These are phyloP conservation scores for Phytophthora idaei DNA, from an alignment of 352 stramenopile species.

Conservation along the genomic window DNA sequence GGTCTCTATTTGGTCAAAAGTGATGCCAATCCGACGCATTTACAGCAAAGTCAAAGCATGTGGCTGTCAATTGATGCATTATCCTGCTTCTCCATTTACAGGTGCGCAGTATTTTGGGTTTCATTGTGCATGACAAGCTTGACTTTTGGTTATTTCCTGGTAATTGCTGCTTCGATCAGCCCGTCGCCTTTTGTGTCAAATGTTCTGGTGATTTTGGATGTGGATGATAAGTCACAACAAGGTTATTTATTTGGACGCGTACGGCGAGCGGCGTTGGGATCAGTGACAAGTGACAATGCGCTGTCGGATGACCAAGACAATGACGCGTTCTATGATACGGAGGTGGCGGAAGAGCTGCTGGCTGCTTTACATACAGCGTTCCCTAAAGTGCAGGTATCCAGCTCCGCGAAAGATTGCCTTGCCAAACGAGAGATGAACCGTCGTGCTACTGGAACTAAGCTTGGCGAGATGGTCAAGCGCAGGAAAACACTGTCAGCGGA, in stretches of 20 bases:
- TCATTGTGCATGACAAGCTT: not conserved
- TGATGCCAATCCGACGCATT: not conserved
- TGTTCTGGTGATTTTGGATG: slow-evolving; percentile 58
- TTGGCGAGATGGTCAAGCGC: slow-evolving; percentile 29
- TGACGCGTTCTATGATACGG: slow-evolving; percentile 32
- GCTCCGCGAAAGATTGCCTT: slow-evolving; percentile 45
- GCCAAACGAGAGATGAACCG: slow-evolving; percentile 15
- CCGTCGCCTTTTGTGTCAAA: slow-evolving; percentile 59
- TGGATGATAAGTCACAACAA: slow-evolving; percentile 43
- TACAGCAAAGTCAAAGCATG: slow-evolving; percentile 26
- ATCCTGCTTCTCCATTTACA: slow-evolving; percentile 55
- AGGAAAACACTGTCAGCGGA: slow-evolving; percentile 40
- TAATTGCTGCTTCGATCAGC: slow-evolving; percentile 24
- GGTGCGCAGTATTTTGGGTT: slow-evolving; percentile 25
- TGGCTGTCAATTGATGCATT: slow-evolving; percentile 39
- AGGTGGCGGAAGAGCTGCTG: slow-evolving; percentile 45
- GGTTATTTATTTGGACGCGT: slow-evolving; percentile 60
- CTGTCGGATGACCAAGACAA: not conserved
- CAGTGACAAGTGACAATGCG: not conserved
- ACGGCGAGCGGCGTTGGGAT: not conserved
- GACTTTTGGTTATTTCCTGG: slow-evolving; percentile 1
- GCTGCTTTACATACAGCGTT: slow-evolving; percentile 50
- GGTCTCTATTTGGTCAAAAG: slow-evolving; percentile 35
- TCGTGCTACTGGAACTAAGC: slow-evolving; percentile 10
- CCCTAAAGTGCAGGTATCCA: slow-evolving; percentile 49